phyloP scores from a whole-genome alignment of 2,329 filamentous ascomycete genomes.

The Sporothrix pallida region DNA sequence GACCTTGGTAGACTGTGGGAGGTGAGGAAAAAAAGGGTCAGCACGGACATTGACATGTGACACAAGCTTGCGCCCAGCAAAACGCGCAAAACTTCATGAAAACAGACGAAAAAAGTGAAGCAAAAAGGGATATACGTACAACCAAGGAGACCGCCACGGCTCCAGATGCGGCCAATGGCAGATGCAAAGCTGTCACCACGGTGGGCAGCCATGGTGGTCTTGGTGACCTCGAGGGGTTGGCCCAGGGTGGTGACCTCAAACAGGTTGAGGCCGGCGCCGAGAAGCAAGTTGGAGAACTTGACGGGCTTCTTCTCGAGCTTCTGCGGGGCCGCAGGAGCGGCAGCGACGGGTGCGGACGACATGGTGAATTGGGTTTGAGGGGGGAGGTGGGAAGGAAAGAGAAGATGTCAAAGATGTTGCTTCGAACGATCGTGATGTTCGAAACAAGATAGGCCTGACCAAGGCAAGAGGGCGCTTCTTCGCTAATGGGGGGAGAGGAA shows the following conservation, averaged over 20 bases:
- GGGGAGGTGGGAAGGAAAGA: conserved; percentile 5
- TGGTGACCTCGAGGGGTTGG: conserved; percentile 95
- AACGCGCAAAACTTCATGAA: background rate
- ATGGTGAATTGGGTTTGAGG: conserved; percentile 57
- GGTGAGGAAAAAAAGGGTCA: background rate
- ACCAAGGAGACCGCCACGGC: conserved; percentile 88
- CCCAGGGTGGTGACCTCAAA: conserved; percentile 77
- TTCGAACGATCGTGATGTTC: conserved; percentile 33
- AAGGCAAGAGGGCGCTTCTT: conserved; percentile 94
- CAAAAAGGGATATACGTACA: conserved; percentile 66
- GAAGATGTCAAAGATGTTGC: conserved; percentile 16
- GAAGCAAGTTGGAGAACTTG: conserved; percentile 98
- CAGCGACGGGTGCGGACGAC: conserved; percentile 63
- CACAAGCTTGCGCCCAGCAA: background rate
- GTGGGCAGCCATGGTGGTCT: conserved; percentile 99
- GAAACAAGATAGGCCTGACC: conserved; percentile 79
- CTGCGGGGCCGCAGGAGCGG: conserved; percentile 56
- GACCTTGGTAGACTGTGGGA: conserved; percentile 89
- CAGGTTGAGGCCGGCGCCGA: conserved; percentile 92
- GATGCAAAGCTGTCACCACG: conserved; percentile 83
- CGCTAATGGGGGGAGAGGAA: conserved; percentile 52
- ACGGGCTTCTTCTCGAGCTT: conserved; percentile 97
- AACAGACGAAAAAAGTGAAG: background rate
- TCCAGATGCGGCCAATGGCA: conserved; percentile 87
- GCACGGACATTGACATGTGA: conserved; percentile 27